Percentiles rank a stretch among this genome's conserved stretches.
phyloP scores from a whole-genome alignment of 345 rosid species.

The Punica granatum region DNA sequence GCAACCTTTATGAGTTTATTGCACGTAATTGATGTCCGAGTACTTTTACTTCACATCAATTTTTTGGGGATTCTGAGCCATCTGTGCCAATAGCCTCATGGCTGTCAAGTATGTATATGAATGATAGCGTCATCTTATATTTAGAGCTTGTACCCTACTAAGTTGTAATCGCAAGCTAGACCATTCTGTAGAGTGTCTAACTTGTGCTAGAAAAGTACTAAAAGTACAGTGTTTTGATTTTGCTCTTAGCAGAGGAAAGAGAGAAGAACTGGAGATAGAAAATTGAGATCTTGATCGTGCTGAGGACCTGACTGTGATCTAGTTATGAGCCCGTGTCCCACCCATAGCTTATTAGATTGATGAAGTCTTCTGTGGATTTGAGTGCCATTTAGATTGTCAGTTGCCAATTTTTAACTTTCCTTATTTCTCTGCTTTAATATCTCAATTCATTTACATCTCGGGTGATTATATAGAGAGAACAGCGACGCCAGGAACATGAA shows the following conservation, averaged over 20 bases:
- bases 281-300: not conserved
- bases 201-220: not conserved
- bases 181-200: not conserved
- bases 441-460: not conserved
- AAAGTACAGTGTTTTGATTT: not conserved
- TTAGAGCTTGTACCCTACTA: not conserved
- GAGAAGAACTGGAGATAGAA: not conserved
- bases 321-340: not conserved
- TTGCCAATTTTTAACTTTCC: not conserved
- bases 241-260: not conserved
- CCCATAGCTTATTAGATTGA: not conserved
- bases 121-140: not conserved
- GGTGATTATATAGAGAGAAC: slow-evolving; percentile 29
- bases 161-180: not conserved
- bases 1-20: too few species aligned
- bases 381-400: not conserved
- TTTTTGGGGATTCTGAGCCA: too few species aligned
- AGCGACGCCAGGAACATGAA: slow-evolving; percentile 23
- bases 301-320: not conserved
- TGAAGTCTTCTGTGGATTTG: not conserved
- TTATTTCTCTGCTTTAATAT: not conserved
- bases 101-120: too few species aligned
- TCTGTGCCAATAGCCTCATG: too few species aligned
- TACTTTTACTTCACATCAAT: too few species aligned
- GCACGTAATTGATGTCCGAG: too few species aligned